Conservation (phyloP, 2,329 filamentous ascomycete genomes). For the Phaeoacremonium minimum region DNA sequence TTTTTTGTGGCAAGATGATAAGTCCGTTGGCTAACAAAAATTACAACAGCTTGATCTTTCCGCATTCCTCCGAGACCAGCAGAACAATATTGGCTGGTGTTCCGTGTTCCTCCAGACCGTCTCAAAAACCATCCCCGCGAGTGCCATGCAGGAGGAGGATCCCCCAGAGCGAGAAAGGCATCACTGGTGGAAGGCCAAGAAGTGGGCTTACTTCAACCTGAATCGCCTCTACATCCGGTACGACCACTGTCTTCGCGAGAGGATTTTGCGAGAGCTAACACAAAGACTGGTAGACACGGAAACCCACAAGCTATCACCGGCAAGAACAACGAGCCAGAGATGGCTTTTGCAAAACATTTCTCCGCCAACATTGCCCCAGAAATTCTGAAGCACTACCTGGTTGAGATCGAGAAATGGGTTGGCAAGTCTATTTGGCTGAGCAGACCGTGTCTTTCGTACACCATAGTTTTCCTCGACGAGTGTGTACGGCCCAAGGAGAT, state of each 20-base stretch:
- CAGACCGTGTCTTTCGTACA: constrained; percentile 89
- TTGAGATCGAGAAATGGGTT: constrained; percentile 97
- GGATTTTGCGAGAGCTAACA: too few relatives aligned
- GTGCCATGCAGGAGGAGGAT: constrained; percentile 76
- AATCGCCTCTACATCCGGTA: constrained; percentile 93
- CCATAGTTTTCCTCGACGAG: constrained; percentile 91
- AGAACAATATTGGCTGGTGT: constrained; percentile 91
- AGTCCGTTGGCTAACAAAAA: constrained; percentile 3
- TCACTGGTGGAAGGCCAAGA: constrained; percentile 99
- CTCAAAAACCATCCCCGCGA: constrained; percentile 75
- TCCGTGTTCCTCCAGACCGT: constrained; percentile 90
- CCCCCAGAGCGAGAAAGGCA: constrained; percentile 84
- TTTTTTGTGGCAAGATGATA: not conserved
- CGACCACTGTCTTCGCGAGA: too few relatives aligned
- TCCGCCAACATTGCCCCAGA: constrained; percentile 89
- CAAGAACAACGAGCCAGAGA: constrained; percentile 67
- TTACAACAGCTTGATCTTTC: constrained; percentile 76
- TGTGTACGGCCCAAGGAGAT: constrained; percentile 96
- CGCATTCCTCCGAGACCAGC: constrained; percentile 69
- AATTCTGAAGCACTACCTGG: constrained; percentile 90
- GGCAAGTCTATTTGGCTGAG: constrained; percentile 92
- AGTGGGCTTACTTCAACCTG: constrained; percentile 97
- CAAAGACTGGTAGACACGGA: constrained; percentile 66
- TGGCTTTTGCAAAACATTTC: constrained; percentile 84
- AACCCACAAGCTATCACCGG: constrained; percentile 75